Conservation (phyloP, 441 rosid species). For the Omphalea diandra region DNA sequence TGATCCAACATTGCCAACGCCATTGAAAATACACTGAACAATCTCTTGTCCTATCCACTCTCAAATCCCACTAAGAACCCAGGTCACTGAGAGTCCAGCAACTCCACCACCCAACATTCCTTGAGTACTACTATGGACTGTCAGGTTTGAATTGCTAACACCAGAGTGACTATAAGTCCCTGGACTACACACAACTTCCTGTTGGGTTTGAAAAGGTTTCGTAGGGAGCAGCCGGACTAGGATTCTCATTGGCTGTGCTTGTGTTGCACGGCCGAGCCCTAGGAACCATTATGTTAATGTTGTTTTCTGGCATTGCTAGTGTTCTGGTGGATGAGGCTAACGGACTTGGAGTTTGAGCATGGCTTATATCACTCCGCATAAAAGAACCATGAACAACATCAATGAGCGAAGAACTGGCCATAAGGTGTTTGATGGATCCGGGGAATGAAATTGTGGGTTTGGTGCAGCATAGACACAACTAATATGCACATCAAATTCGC, state of each 20-base stretch:
- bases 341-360: no score
- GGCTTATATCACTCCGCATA: no score
- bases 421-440: not conserved
- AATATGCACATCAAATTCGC: conserved; percentile 15
- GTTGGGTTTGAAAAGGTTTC: not conserved
- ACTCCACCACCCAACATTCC: not conserved
- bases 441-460: not conserved
- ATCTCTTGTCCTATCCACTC: conserved; percentile 9
- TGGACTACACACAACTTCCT: not conserved
- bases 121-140: not conserved
- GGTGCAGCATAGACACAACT: conserved; percentile 9
- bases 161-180: not conserved
- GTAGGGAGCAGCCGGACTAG: not conserved
- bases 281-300: no score
- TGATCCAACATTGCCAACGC: not conserved
- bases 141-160: no score
- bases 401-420: no score
- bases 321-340: no score
- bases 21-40: not conserved
- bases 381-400: no score
- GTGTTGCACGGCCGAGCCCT: not conserved
- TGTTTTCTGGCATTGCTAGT: no score
- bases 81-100: not conserved
- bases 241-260: not conserved
- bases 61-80: not conserved